Base-by-base conservation (phyloP, 768 basidiomycete genomes). In the Lanmaoa rubissima region DNA sequence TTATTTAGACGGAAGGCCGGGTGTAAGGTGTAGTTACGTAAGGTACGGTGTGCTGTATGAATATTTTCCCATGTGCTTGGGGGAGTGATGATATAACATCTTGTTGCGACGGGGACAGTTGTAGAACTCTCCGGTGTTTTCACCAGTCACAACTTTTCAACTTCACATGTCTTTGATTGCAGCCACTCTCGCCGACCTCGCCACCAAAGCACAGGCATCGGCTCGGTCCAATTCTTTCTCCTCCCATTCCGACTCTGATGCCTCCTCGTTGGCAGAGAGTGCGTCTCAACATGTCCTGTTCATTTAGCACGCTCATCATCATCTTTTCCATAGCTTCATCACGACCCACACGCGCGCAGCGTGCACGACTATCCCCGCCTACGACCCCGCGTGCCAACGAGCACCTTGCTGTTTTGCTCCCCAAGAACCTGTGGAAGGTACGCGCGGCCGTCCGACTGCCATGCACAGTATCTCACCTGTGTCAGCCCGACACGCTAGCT, bases 371-470 rank as follows among this genome's bases (percentile, higher is more conserved):
- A 19, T 50, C 54, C 17, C 63, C 57, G 1, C 40, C 67, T 0
- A 62, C 66, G 31, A 55, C 65, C 17, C 66, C 63, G 4, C 73
- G 73, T 0, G 58, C 60, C 52, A 88, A 90, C 70, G 86, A 90
- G 70, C 88, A 92, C 63, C 81, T 92, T 28, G 90, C 90, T 21
- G 87, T 92, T 31, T 76, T 90, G 13, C 80, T 92, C 42, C 81
- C 83, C 26, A 83, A 76, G 65, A 73, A 75, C 51, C 79, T 90
- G 39, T 92, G 90, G 90, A 92, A 92, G 84, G 86, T 84, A 26
- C 38, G 74, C 63, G 24, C 43, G 19, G 32, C 36, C 50, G 44
- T 46, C 49, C 28, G 31, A 35, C 12, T 21, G 16, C 2, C 52
- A 51, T 39, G 57, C 49, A 19, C 48, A 46, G 7, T 42, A 36